Base-by-base conservation (phyloP, 2,329 filamentous ascomycete species). In the Ceratocystiopsis brevicomis region DNA sequence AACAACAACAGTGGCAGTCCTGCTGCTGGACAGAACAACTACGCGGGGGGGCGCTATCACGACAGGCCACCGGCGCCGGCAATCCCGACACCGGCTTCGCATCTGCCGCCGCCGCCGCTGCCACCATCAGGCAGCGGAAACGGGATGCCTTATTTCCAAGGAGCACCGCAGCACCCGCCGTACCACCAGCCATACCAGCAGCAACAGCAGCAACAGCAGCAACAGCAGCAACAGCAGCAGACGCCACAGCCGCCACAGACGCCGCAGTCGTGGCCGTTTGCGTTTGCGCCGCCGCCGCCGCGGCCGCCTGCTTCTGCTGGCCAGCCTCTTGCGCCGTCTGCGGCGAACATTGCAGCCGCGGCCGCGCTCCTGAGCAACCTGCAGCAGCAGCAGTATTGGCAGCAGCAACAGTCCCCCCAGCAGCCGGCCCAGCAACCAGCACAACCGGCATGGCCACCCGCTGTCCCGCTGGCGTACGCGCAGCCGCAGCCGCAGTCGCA, bases 381-480 rank as follows among this genome's bases (percentile, higher is more conserved):
- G 37, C 61, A 62, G 41, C 43, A 64, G 41, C 61, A 62, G 43
- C 47, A 53, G 30, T 61, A 62, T 47, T 59, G 57, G 6, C 41
- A 37, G 10, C 47, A 39, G 4, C 41, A 44, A 35, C 44, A 46
- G 35, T 40, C 45, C 3, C 40, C 17, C 4, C 39, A 36, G 17
- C 42, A 38, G 21, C 36, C 35, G n/a, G 14, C 35, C 1, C 33
- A 40, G 33, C 41, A 40, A 16, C 38, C 37, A 15, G n/a, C 36
- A 13, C 16, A 37, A 4, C 38, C 36, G 12, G 37, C 47, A 9
- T 12, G 17, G 8, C 25, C 25, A 30, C 25, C 25, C 5, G 25
- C 25, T 6, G 25, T 30, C 10, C 8, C 25, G 21, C 4, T 21
- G 21, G 4, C 21, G 25, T 30, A 30, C 25, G 25, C 25, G 8